These are phyloP conservation scores for Tubosaeta brunneosetosa DNA, from an alignment of 768 basidiomycete species.

Conservation along the genomic window DNA sequence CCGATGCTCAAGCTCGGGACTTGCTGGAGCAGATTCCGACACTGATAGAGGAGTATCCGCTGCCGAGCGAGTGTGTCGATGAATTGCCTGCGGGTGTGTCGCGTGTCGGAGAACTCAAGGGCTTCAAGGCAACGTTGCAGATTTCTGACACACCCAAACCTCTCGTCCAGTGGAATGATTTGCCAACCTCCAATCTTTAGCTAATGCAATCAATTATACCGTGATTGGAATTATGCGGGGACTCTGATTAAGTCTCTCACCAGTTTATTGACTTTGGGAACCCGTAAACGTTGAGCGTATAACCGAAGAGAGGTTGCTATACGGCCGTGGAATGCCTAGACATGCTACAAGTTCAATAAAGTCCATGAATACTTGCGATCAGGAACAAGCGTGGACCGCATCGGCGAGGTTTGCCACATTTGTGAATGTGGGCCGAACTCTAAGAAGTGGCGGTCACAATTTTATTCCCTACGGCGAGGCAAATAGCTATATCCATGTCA, in stretches of 20 bases:
- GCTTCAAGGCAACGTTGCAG: slow-evolving; percentile 59
- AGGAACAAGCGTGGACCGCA: neutral
- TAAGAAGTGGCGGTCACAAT: slow-evolving; percentile 8
- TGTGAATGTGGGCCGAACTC: neutral
- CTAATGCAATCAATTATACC: neutral
- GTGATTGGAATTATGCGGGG: neutral
- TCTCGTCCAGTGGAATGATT: slow-evolving; percentile 70
- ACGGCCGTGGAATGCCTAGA: too few species aligned
- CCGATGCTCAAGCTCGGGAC: slow-evolving; percentile 37
- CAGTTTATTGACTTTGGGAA: too few species aligned
- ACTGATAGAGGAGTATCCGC: slow-evolving; percentile 54
- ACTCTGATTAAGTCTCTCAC: neutral
- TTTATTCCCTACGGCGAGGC: slow-evolving; percentile 6
- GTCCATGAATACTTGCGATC: too few species aligned
- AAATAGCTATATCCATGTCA: slow-evolving; percentile 4
- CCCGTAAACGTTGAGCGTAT: too few species aligned
- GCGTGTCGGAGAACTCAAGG: slow-evolving; percentile 59
- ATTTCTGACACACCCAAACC: slow-evolving; percentile 58
- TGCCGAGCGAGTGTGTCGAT: slow-evolving; percentile 48
- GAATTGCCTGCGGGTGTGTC: slow-evolving; percentile 44
- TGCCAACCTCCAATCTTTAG: slow-evolving; percentile 57
- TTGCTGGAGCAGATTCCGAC: slow-evolving; percentile 53
- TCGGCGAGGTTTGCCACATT: neutral
- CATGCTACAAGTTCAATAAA: too few species aligned
- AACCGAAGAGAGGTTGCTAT: too few species aligned